A percentile compares a stretch with the other conserved stretches of the same genome.
These are phyloP conservation scores for Lactarius indigo DNA, from an alignment of 768 basidiomycete species.

Conservation along the genomic window DNA sequence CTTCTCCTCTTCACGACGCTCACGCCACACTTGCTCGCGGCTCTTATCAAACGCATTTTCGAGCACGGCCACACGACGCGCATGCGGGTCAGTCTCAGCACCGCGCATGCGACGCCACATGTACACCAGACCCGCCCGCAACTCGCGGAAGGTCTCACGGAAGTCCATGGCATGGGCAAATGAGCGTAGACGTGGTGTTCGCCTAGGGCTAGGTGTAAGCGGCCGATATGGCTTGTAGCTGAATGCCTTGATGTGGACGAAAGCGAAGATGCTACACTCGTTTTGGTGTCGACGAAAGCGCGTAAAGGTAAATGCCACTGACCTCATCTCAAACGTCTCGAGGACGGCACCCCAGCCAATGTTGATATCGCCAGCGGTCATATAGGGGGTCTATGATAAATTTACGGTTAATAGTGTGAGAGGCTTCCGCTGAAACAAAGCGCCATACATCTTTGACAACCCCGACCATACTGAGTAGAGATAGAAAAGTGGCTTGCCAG, in stretches of 20 bases:
- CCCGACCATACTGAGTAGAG: conserved; percentile 51
- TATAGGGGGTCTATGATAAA: conserved; percentile 50
- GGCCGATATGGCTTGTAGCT: conserved; percentile 58
- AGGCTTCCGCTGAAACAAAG: background rate
- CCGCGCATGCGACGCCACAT: conserved; percentile 51
- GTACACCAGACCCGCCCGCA: conserved; percentile 56
- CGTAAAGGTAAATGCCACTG: conserved; percentile 29
- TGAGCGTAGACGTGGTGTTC: conserved; percentile 54
- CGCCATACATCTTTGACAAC: conserved; percentile 58
- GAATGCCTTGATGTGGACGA: conserved; percentile 71
- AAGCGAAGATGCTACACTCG: conserved; percentile 53
- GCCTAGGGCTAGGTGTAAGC: conserved; percentile 32
- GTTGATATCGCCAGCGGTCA: conserved; percentile 72
- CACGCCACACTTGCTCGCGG: conserved; percentile 25
- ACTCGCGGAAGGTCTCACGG: conserved; percentile 62
- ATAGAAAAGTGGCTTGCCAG: conserved; percentile 67
- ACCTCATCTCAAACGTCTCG: conserved; percentile 78
- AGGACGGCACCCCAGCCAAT: conserved; percentile 66
- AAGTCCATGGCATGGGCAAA: conserved; percentile 66
- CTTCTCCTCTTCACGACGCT: conserved; percentile 7
- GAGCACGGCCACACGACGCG: conserved; percentile 39
- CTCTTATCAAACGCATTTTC: conserved; percentile 36
- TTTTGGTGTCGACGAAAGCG: background rate
- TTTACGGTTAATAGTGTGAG: conserved; percentile 5
- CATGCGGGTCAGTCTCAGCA: conserved; percentile 48